Evolutionary conservation across 1,284 basidiomycete genomes (phyloP), one percentile per base, ranked within the genome.

Genomic region (Cystobasidium sp.): DNA sequence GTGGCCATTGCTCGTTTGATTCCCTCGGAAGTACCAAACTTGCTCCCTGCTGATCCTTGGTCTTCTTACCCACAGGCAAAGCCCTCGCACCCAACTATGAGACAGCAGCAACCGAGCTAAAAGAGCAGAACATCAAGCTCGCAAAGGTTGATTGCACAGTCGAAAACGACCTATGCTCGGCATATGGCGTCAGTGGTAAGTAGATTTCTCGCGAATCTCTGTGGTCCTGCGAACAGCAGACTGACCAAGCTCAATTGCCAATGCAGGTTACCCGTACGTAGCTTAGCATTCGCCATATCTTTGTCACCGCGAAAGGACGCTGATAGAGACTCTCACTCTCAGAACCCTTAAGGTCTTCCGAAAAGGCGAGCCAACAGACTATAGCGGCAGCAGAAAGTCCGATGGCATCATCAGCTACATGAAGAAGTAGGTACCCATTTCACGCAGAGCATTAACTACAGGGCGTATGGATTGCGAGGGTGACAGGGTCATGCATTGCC

Each of bases 401-500:
- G 97, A 99, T 78, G 96, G 97, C 43, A 99, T 99, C 81, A 86
- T 98, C 82, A 90, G 89, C 82, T 98, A 98, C 87, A 98, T 99
- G 97, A 84, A 88, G 86, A 98, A 99, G 94, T 94, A 78, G 79
- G 90, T 85, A 62, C 6, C 58, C 0, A 1, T 24, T 16, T 67
- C 52, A 14, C 76, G 76, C 74, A 77, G 66, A 77, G 41, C 65
- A 63, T 56, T 58, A 16, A 8, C 31, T n/a, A 37, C 10, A 56
- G 9, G 12, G 1, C 53, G 12, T 56, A 7, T 1, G 22, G 22
- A 31, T 8, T 24, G n/a, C 24, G 9, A 37, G 24, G 12, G 1
- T 37, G 1, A 12, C 18, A 12, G 53, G n/a, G 1, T 41, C 12
- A n/a, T 41, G 31, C 31, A 5, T 31, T 31, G 31, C 31, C 2